phyloP scores from a whole-genome alignment of 2,329 filamentous ascomycete genomes.

The Emergomyces orientalis region DNA sequence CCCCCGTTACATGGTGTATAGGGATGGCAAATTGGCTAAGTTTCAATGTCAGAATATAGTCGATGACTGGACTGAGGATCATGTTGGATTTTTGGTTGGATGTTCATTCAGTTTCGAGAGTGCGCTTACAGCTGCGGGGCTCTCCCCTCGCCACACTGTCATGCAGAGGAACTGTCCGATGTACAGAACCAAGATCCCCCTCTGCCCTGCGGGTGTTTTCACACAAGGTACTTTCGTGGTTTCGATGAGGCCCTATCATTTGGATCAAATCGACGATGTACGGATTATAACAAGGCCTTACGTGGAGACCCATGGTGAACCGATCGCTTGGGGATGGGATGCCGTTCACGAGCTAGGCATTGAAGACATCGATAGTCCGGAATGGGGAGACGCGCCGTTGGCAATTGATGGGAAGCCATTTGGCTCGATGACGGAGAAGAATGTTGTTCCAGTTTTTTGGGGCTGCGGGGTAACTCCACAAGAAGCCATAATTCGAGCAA shows the following conservation, averaged over 20 bases:
- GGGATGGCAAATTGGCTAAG: conserved; percentile 37
- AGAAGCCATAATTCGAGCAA: conserved; percentile 51
- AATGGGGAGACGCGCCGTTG: conserved; percentile 48
- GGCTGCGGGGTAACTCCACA: conserved; percentile 60
- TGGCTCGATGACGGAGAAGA: conserved; percentile 28
- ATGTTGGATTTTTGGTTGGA: conserved; percentile 55
- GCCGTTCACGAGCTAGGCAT: conserved; percentile 47
- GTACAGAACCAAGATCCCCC: conserved; percentile 50
- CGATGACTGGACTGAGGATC: conserved; percentile 47
- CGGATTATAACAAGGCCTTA: conserved; percentile 48
- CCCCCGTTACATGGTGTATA: conserved; percentile 51
- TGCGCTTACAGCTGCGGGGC: conserved; percentile 43
- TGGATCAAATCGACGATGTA: conserved; percentile 43
- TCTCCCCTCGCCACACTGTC: conserved; percentile 44
- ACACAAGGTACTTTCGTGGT: conserved; percentile 48
- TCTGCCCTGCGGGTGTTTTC: conserved; percentile 52
- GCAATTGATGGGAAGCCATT: conserved; percentile 28
- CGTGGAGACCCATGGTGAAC: conserved; percentile 53
- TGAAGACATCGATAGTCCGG: conserved; percentile 41
- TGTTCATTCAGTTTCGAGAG: conserved; percentile 57
- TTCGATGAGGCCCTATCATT: conserved; percentile 53
- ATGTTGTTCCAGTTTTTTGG: conserved; percentile 51
- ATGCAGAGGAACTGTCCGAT: conserved; percentile 49
- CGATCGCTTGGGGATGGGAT: conserved; percentile 57
- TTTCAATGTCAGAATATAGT: conserved; percentile 37